Percentiles rank a stretch among this genome's conserved stretches.
Conservation (phyloP, 139 green algal species). For the Protoeuglena noctilucae region DNA sequence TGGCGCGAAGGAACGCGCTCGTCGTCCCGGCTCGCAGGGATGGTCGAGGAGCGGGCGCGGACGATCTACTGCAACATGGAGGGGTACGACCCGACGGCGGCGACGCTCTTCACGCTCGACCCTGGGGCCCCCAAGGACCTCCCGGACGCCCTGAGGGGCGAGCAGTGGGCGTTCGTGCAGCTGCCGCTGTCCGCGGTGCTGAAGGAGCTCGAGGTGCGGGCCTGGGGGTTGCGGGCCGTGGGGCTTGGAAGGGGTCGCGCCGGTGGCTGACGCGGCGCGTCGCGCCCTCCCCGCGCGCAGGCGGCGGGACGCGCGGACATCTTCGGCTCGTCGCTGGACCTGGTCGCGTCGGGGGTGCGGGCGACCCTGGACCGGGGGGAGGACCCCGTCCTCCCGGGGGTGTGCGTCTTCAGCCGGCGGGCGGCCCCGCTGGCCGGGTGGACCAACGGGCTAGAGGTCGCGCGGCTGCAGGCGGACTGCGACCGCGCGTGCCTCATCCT, state of each 20-base stretch:
- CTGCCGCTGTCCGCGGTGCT: conserved; percentile 62
- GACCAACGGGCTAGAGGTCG: conserved; percentile 87
- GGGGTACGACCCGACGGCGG: conserved; percentile 59
- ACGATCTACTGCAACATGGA: conserved; percentile 69
- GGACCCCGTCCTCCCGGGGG: conserved; percentile 44
- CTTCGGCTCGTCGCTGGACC: conserved; percentile 47
- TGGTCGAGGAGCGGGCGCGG: conserved; percentile 72
- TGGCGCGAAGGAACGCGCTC: no score
- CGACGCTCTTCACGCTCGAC: conserved; percentile 66
- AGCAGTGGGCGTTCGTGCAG: conserved; percentile 95
- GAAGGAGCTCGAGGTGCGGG: conserved; percentile 28
- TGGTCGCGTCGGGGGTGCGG: conserved; percentile 17
- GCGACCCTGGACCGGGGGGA: conserved; percentile 8
- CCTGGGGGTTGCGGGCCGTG: background rate
- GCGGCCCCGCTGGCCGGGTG: conserved; percentile 77
- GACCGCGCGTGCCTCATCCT: conserved; percentile 73
- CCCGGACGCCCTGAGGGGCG: conserved; percentile 76
- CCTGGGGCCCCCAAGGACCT: conserved; percentile 61
- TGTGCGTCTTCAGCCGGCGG: conserved; percentile 80
- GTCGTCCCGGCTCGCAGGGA: conserved; percentile 17
- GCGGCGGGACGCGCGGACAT: conserved; percentile 17
- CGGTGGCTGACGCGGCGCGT: background rate
- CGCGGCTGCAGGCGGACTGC: conserved; percentile 49
- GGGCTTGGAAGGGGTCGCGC: background rate
- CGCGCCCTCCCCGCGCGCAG: no score